Conservation (phyloP, 768 basidiomycete genomes). For the Hypholoma fasciculare region DNA sequence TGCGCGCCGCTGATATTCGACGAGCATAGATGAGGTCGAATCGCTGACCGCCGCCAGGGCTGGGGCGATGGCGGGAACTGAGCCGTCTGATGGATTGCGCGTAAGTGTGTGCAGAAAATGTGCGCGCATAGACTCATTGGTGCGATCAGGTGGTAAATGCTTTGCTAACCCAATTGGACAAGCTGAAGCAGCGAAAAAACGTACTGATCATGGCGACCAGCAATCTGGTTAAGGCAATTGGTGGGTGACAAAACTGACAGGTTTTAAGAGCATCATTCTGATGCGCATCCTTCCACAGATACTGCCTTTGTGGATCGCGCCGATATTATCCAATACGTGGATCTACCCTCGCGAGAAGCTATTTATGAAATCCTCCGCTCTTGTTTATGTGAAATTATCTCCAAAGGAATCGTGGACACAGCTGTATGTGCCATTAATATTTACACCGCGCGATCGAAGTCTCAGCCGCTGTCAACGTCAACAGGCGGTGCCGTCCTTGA, state of each 20-base stretch:
- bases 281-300: constrained; percentile 46
- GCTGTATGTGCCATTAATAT: constrained; percentile 45
- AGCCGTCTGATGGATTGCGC: constrained; percentile 91
- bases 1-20: background rate
- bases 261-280: background rate
- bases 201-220: constrained; percentile 96
- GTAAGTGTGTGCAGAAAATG: constrained; percentile 40
- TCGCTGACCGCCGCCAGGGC: constrained; percentile 93
- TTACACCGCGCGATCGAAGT: background rate
- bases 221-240: constrained; percentile 93
- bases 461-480: constrained; percentile 1
- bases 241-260: constrained; percentile 37
- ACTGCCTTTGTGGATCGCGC: constrained; percentile 96
- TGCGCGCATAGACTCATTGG: background rate
- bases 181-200: constrained; percentile 90
- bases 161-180: constrained; percentile 94
- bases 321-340: constrained; percentile 94
- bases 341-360: constrained; percentile 87
- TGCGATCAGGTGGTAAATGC: constrained; percentile 89
- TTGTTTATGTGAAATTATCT: constrained; percentile 79
- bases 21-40: constrained; percentile 85
- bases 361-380: constrained; percentile 90
- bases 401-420: constrained; percentile 65
- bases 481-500: constrained; percentile 63
- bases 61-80: constrained; percentile 92